Percentiles rank a stretch among this genome's conserved stretches.
These are phyloP conservation scores for Acanthochlamys bracteata DNA, from an alignment of 106 monocot genomes.

Conservation along the genomic window DNA sequence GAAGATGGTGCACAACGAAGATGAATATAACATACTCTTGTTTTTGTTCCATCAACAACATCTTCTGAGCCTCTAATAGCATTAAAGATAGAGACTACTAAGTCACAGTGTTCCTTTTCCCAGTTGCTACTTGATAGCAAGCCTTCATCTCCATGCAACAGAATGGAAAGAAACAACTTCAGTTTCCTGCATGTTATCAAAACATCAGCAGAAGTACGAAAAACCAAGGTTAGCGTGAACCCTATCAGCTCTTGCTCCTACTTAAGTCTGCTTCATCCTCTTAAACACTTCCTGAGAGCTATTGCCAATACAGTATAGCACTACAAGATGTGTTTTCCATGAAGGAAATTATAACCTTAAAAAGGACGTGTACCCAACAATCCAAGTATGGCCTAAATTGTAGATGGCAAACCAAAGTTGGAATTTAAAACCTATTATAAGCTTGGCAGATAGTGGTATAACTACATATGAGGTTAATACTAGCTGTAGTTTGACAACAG, in stretches of 20 bases:
- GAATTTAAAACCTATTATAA: too few relatives aligned
- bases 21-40: conserved; percentile 43
- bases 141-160: conserved; percentile 65
- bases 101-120: conserved; percentile 36
- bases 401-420: too few relatives aligned
- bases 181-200: conserved; percentile 53
- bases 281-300: too few relatives aligned
- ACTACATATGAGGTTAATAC: too few relatives aligned
- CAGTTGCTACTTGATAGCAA: conserved; percentile 25
- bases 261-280: too few relatives aligned
- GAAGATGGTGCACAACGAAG: background rate
- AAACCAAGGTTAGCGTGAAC: background rate
- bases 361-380: too few relatives aligned
- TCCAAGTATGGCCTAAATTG: too few relatives aligned
- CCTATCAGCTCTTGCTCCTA: background rate
- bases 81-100: conserved; percentile 57
- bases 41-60: conserved; percentile 52
- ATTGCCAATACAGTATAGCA: too few relatives aligned
- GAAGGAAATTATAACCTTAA: too few relatives aligned
- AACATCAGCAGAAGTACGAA: conserved; percentile 11
- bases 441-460: too few relatives aligned
- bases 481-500: too few relatives aligned
- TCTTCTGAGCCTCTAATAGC: conserved; percentile 79
- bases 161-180: conserved; percentile 67
- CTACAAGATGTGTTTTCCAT: too few relatives aligned